These are phyloP conservation scores for Macrophomina phaseolina DNA, from an alignment of 2,329 filamentous ascomycete genomes.

Conservation along the genomic window DNA sequence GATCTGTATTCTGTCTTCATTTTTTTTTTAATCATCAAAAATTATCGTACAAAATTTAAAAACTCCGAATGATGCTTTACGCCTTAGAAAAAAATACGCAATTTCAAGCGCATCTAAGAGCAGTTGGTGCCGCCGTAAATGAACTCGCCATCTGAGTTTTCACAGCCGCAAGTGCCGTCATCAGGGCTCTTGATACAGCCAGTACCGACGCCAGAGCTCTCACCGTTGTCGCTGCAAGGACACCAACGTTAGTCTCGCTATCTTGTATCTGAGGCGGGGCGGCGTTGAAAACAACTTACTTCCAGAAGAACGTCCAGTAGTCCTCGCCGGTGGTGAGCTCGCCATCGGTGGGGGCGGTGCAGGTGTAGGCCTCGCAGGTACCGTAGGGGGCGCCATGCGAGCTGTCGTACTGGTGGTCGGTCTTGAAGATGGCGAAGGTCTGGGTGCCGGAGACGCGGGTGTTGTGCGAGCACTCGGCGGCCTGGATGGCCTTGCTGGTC, in stretches of 20 bases:
- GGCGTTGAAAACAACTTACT: not conserved
- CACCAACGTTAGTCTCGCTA: not conserved
- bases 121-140: conserved; percentile 3
- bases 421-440: conserved; percentile 47
- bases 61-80: not conserved
- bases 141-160: conserved; percentile 20
- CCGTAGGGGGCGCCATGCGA: conserved; percentile 52
- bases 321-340: conserved; percentile 1
- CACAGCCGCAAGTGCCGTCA: conserved; percentile 15
- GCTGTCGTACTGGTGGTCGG: conserved; percentile 43
- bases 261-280: not conserved
- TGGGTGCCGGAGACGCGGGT: conserved; percentile 44
- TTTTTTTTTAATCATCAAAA: not conserved
- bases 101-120: not conserved
- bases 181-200: conserved; percentile 38
- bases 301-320: conserved; percentile 26
- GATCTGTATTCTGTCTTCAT: too few species aligned
- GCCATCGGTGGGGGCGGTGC: conserved; percentile 6
- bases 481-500: conserved; percentile 45
- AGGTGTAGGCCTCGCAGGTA: conserved; percentile 40
- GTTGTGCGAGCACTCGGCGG: conserved; percentile 51
- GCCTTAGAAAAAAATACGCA: not conserved
- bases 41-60: not conserved
- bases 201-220: conserved; percentile 33
- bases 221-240: conserved; percentile 29